Evolutionary conservation across 73 alveolate species (phyloP), one percentile per base, ranked within the genome.

Genomic region (Paramecium primaurelia): DNA sequence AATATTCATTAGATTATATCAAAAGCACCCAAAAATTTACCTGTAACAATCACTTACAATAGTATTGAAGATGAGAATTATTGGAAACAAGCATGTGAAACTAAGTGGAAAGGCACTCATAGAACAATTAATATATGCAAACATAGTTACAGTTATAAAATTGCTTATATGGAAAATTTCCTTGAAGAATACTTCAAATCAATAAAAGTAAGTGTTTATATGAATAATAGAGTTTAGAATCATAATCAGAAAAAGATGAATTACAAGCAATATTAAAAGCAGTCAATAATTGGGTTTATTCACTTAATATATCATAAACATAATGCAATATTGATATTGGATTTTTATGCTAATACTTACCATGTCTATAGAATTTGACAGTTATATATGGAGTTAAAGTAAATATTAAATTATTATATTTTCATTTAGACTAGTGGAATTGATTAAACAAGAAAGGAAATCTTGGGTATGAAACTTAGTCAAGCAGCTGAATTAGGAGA

Each of bases 401-500:
- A 44, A 14, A 54, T 54, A 54, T 18, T 54, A 54, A 18, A n/a
- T 16, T 14, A 18, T 77, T 2, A 10, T 22, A 34, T 34, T 45
- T 18, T 4, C 45, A 36, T 25, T 45, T 58, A 93, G 91, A 89
- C 92, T 49, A 49, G 86, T 37, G 95, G 95, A 45, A 92, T 93
- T 92, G 98, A 96, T 68, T 94, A 96, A 86, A 97, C 84, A 28
- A 64, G 94, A 45, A 77, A 97, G 58, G 91, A 96, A 7, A 86
- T 92, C 28, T 94, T 96, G 47, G 99, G 99, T 16, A 96, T 96
- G 99, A 95, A 93, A 77, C 88, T 95, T 94, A 59, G 93, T 32
- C 96, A 96, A 86, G 95, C 96, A 26, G 96, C 95, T 2, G 87
- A 68, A 51, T 71, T 93, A 2, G 90, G 93, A 20, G 93, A 93